Percentiles rank a stretch among this genome's conserved stretches.
These are phyloP conservation scores for Xylaria flabelliformis DNA, from an alignment of 495 filamentous ascomycete species.

Conservation along the genomic window DNA sequence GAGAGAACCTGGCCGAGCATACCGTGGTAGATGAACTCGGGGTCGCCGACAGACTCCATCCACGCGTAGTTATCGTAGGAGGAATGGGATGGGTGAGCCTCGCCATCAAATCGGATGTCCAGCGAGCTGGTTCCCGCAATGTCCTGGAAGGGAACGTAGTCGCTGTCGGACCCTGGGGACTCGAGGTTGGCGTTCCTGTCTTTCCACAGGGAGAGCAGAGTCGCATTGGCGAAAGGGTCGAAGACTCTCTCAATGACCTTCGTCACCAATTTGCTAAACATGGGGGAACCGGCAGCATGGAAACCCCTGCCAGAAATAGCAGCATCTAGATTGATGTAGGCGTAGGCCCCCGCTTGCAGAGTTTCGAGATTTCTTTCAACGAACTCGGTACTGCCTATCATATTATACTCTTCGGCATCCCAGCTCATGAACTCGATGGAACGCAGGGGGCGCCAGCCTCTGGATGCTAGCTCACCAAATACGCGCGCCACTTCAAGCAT, in stretches of 20 bases:
- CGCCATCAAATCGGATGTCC: slow-evolving; percentile 80
- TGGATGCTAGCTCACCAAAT: slow-evolving; percentile 74
- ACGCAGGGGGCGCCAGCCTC: slow-evolving; percentile 88
- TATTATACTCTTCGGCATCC: slow-evolving; percentile 93
- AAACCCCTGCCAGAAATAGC: slow-evolving; percentile 79
- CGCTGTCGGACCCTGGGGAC: slow-evolving; percentile 79
- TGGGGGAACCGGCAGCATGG: slow-evolving; percentile 75
- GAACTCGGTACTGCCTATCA: slow-evolving; percentile 93
- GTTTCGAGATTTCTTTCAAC: slow-evolving; percentile 88
- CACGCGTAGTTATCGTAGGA: slow-evolving; percentile 91
- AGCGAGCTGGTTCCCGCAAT: slow-evolving; percentile 91
- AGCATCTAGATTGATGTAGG: slow-evolving; percentile 92
- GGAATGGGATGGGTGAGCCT: slow-evolving; percentile 77
- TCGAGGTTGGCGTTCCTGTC: slow-evolving; percentile 66
- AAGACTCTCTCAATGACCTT: slow-evolving; percentile 73
- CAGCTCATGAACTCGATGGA: slow-evolving; percentile 95
- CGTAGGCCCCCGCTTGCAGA: slow-evolving; percentile 74
- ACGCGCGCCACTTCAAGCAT: slow-evolving; percentile 86
- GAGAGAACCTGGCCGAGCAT: slow-evolving; percentile 79
- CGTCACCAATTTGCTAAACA: slow-evolving; percentile 73
- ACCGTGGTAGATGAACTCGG: slow-evolving; percentile 81
- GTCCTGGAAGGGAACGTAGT: slow-evolving; percentile 91
- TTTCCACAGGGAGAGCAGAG: slow-evolving; percentile 79
- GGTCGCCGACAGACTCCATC: slow-evolving; percentile 80
- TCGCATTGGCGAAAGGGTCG: slow-evolving; percentile 75